Evolutionary conservation across 495 filamentous ascomycete genomes (phyloP).

Genomic region (Trichoderma reesei): DNA sequence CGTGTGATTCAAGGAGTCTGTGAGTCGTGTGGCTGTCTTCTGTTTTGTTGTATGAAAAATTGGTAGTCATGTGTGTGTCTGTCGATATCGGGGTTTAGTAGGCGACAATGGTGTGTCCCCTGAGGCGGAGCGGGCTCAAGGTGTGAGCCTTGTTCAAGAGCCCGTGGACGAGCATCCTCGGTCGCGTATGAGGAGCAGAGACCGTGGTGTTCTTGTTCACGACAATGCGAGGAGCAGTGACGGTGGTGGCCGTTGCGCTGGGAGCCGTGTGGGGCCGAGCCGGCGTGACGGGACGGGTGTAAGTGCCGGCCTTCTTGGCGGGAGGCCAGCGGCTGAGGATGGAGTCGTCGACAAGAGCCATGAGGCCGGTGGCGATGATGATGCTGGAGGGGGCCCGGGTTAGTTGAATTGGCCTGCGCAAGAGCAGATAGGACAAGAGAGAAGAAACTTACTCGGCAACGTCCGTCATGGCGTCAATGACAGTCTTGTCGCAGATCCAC

Average conservation of each 20-base stretch:
- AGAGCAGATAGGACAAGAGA: not conserved
- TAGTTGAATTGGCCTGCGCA: conserved; percentile 9
- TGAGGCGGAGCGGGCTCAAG: not conserved
- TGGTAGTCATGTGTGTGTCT: not conserved
- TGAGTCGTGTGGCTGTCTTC: not conserved
- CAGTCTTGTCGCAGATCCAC: conserved; percentile 67
- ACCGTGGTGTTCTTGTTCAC: not conserved
- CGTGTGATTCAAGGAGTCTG: not conserved
- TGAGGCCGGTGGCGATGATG: conserved; percentile 81
- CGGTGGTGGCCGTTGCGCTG: not conserved
- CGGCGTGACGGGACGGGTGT: not conserved
- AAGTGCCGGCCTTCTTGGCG: conserved; percentile 32
- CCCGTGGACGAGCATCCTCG: not conserved
- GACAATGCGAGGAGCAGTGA: not conserved
- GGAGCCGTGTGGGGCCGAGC: conserved; percentile 2
- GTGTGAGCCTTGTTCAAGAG: not conserved
- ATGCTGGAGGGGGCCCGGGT: conserved; percentile 43
- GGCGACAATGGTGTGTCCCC: not conserved
- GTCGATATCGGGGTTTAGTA: not conserved
- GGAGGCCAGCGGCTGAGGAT: conserved; percentile 72
- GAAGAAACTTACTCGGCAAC: conserved; percentile 76
- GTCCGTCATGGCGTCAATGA: conserved; percentile 61
- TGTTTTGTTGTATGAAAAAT: not conserved
- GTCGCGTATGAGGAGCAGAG: not conserved
- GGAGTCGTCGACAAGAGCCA: conserved; percentile 85